Evolutionary conservation across 1,284 basidiomycete species (phyloP).

Genomic region (Inonotus obliquus): DNA sequence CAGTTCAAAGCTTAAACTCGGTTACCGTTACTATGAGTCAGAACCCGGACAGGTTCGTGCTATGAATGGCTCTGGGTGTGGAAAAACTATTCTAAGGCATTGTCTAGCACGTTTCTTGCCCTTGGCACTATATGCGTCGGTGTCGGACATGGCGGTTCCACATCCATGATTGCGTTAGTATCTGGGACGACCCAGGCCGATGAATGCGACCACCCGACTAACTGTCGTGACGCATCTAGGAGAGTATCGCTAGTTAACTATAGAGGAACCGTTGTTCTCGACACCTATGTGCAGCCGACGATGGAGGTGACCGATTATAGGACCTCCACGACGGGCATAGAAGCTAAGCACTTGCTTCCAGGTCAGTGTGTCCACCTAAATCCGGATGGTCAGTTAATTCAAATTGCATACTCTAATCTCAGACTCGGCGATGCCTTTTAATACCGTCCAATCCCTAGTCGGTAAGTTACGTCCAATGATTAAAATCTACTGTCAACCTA

Average conservation of each 20-base stretch:
- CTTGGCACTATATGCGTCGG: constrained; percentile 21
- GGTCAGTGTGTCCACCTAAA: constrained; percentile 32
- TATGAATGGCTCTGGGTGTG: constrained; percentile 49
- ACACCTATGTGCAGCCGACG: constrained; percentile 62
- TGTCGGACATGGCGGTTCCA: constrained; percentile 50
- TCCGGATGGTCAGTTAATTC: neutral
- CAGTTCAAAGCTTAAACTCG: neutral
- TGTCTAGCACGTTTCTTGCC: constrained; percentile 16
- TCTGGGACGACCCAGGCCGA: constrained; percentile 15
- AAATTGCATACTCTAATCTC: neutral
- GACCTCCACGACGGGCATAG: constrained; percentile 66
- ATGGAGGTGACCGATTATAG: constrained; percentile 71
- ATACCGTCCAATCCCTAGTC: constrained; percentile 56
- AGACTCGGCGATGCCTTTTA: constrained; percentile 53
- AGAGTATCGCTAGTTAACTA: constrained; percentile 63
- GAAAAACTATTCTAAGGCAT: constrained; percentile 43
- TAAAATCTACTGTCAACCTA: neutral
- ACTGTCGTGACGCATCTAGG: constrained; percentile 30
- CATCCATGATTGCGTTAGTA: constrained; percentile 70
- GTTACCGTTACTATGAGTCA: constrained; percentile 6
- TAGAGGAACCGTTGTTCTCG: constrained; percentile 51
- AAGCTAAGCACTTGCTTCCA: constrained; percentile 45
- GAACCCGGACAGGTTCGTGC: constrained; percentile 13
- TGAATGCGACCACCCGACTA: neutral
- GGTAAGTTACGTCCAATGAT: neutral